These are phyloP conservation scores for Allantophomopsis cytisporea DNA, from an alignment of 2,329 filamentous ascomycete genomes.

Conservation along the genomic window DNA sequence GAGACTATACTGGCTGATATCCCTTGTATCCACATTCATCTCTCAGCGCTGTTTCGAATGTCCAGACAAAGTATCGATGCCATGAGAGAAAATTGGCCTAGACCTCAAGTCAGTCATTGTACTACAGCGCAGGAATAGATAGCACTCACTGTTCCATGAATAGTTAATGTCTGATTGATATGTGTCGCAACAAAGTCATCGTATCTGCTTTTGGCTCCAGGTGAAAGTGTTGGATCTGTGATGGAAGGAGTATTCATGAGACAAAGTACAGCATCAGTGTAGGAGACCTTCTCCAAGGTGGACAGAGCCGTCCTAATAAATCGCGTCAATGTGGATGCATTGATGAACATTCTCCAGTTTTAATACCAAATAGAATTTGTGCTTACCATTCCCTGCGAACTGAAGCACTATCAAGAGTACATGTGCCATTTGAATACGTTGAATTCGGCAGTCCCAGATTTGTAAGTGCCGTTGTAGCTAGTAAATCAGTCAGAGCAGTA, in stretches of 20 bases:
- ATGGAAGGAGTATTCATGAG: slow-evolving; percentile 16
- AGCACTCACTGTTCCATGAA: slow-evolving; percentile 17
- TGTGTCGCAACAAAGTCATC: slow-evolving; percentile 27
- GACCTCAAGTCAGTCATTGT: neutral
- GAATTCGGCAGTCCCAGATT: slow-evolving; percentile 8
- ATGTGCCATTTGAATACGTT: slow-evolving; percentile 8
- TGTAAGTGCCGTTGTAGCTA: slow-evolving; percentile 15
- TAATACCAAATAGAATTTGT: neutral
- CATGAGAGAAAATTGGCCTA: slow-evolving; percentile 23
- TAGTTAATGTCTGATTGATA: slow-evolving; percentile 17
- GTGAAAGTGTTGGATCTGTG: slow-evolving; percentile 13
- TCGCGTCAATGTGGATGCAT: no score
- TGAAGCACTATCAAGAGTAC: slow-evolving; percentile 22
- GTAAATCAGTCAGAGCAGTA: slow-evolving; percentile 11
- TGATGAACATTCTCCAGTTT: neutral
- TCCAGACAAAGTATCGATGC: slow-evolving; percentile 26
- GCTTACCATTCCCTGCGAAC: slow-evolving; percentile 28
- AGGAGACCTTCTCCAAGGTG: slow-evolving; percentile 2
- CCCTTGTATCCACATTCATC: slow-evolving; percentile 28
- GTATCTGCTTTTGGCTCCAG: slow-evolving; percentile 21
- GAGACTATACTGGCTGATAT: slow-evolving; percentile 20
- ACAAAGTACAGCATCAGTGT: slow-evolving; percentile 19
- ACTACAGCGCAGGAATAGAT: neutral
- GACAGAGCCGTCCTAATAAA: neutral
- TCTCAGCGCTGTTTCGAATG: slow-evolving; percentile 25